Evolutionary conservation across 495 filamentous ascomycete genomes (phyloP).

Genomic region (Talaromyces ruber): DNA sequence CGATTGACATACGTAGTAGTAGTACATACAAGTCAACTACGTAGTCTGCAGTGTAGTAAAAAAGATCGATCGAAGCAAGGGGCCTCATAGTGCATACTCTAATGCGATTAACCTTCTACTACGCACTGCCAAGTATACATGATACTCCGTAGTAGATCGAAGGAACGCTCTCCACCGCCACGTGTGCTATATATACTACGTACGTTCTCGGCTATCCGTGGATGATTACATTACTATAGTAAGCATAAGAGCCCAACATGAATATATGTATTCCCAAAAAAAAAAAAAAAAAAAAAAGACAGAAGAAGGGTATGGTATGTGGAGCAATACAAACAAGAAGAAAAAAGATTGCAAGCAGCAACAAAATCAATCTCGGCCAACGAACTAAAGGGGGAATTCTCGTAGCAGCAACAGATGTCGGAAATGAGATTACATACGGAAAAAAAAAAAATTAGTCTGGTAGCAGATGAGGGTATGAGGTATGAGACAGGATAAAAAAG

Average conservation of each 20-base stretch:
- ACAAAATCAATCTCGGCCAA: neutral
- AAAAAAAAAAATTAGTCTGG: constrained; percentile 1
- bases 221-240: too few species aligned
- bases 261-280: neutral
- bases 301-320: neutral
- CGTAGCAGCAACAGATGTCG: neutral
- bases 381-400: neutral
- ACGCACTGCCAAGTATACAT: too few species aligned
- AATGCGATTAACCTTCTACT: neutral
- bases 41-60: too few species aligned
- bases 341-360: neutral
- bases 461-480: neutral
- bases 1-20: too few species aligned
- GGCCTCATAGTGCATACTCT: neutral
- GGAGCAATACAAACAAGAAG: neutral
- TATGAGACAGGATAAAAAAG: too few species aligned
- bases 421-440: neutral
- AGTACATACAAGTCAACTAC: too few species aligned
- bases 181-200: neutral
- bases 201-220: too few species aligned
- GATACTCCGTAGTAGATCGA: too few species aligned
- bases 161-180: neutral
- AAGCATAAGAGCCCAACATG: too few species aligned
- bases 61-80: neutral
- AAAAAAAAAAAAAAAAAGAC: neutral